A percentile compares a stretch with the other conserved stretches of the same genome.
phyloP scores from a whole-genome alignment of 202 grass and related monocot species.

The Panicum hallii region DNA sequence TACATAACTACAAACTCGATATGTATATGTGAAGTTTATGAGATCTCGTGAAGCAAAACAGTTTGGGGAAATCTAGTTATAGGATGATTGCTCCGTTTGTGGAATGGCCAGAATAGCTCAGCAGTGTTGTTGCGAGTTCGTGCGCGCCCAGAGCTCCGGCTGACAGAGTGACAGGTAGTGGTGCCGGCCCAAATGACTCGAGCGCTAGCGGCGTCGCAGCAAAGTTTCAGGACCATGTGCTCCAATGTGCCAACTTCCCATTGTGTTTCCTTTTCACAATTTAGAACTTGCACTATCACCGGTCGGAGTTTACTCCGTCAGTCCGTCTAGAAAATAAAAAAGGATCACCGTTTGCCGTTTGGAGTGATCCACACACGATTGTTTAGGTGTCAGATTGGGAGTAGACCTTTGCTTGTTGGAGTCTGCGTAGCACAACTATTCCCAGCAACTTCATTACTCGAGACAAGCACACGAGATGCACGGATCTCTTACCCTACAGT shows the following conservation, averaged over 20 bases:
- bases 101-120: no score
- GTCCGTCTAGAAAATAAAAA: no score
- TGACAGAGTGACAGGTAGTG: no score
- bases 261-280: no score
- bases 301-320: no score
- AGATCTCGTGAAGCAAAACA: neutral
- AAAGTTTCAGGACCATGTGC: no score
- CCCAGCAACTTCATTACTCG: neutral
- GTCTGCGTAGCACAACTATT: neutral
- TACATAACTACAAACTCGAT: conserved; percentile 25
- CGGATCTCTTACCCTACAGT: neutral
- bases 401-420: neutral
- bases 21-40: neutral
- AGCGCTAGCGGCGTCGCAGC: no score
- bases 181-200: neutral
- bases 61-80: neutral
- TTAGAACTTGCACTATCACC: no score
- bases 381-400: neutral
- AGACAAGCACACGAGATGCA: neutral
- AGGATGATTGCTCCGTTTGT: no score
- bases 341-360: neutral
- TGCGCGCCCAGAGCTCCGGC: no score
- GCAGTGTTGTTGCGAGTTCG: no score
- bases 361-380: neutral
- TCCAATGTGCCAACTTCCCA: no score